Base-by-base conservation (phyloP, 176 grass and related monocot genomes). In the Oropetium thomaeum region DNA sequence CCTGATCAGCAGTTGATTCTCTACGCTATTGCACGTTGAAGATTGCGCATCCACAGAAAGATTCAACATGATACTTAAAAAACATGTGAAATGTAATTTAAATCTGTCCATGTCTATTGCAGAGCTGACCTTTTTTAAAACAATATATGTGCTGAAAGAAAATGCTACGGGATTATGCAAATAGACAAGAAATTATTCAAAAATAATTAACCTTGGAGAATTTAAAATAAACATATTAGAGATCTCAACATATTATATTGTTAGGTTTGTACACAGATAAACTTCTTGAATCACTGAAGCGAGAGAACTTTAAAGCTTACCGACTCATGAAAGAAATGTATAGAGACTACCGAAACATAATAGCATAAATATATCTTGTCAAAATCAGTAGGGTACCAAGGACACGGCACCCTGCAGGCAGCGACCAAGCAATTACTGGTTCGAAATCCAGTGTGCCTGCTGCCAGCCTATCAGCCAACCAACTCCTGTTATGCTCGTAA, bases 381-480 rank as follows among this genome's bases (percentile, higher is more conserved):
- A 70, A 80, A 74, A 69, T 80, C 77, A 75, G n/a, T n/a, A 68
- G 53, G 29, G n/a, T n/a, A 14, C 26, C 62, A 54, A 62, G 2
- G 53, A 49, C 40, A 9, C 10, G 10, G 25, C 38, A n/a, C n/a
- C n/a, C n/a, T n/a, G n/a, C n/a, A 34, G 33, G 42, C n/a, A 48
- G 67, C 2, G 37, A 4, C 54, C 54, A 22, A 54, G 20, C 54
- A 81, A 81, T 54, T 86, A 28, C 49, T 28, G 20, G 42, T 61
- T 43, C 80, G 76, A 80, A 73, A 81, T 62, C 32, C 26, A 10
- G 41, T 7, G 63, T 69, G 33, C 53, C 19, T 42, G 6, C 39
- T 16, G 57, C 12, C 62, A 40, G 6, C 42, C 15, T 19, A 31
- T 43, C 29, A 0, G 16, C 23, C 71, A 49, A 52, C 43, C 2